These are phyloP conservation scores for Psidium guajava DNA, from an alignment of 345 rosid species.

Conservation along the genomic window DNA sequence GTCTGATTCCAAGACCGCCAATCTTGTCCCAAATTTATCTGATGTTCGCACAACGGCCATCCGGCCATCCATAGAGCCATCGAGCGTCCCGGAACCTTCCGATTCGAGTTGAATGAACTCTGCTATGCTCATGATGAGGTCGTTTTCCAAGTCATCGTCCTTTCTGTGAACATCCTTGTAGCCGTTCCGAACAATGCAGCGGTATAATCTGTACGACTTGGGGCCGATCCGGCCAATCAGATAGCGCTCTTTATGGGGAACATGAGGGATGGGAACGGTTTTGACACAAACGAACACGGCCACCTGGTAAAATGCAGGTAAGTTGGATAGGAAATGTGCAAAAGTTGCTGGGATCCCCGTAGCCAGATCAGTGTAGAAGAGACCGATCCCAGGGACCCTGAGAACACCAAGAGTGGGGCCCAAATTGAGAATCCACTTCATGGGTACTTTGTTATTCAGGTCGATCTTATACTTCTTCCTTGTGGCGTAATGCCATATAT, in stretches of 20 bases:
- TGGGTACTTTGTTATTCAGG: slow-evolving; percentile 67
- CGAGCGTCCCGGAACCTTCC: slow-evolving; percentile 43
- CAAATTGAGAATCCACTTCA: slow-evolving; percentile 66
- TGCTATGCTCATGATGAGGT: slow-evolving; percentile 75
- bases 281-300: slow-evolving; percentile 78
- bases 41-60: slow-evolving; percentile 78
- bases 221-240: slow-evolving; percentile 91
- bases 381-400: slow-evolving; percentile 89
- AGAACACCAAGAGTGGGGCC: slow-evolving; percentile 88
- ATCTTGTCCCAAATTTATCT: slow-evolving; percentile 61
- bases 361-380: slow-evolving; percentile 71
- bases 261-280: slow-evolving; percentile 77
- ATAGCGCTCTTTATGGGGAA: slow-evolving; percentile 70
- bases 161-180: slow-evolving; percentile 72
- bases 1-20: slow-evolving; percentile 35
- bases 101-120: slow-evolving; percentile 94
- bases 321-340: slow-evolving; percentile 69
- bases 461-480: slow-evolving; percentile 74
- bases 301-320: slow-evolving; percentile 88
- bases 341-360: slow-evolving; percentile 75
- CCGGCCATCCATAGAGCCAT: slow-evolving; percentile 53
- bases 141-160: slow-evolving; percentile 68
- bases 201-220: slow-evolving; percentile 76
- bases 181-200: slow-evolving; percentile 80
- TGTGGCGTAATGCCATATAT: slow-evolving; percentile 75